These are phyloP conservation scores for Populus deltoides DNA, from an alignment of 345 rosid species.

Conservation along the genomic window DNA sequence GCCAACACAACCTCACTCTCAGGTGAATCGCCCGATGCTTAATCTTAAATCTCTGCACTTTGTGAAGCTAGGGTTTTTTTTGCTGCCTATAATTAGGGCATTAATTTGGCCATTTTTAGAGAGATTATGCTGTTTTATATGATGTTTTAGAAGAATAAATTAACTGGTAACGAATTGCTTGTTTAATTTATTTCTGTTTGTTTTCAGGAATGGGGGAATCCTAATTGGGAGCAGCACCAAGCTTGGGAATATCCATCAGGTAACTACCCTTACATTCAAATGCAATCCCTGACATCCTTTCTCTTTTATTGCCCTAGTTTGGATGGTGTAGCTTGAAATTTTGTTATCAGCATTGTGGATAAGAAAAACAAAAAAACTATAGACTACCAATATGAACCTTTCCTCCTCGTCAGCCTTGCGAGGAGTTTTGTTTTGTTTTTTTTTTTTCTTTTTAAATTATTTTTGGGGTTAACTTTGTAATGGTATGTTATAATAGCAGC, in stretches of 20 bases:
- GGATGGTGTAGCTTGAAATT: background rate
- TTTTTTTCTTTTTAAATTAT: constrained; percentile 1
- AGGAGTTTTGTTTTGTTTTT: background rate
- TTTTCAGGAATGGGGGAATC: constrained; percentile 71
- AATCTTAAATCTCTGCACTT: no score
- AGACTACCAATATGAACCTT: background rate
- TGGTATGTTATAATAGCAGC: constrained; percentile 13
- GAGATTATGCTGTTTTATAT: no score
- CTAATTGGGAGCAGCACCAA: constrained; percentile 66
- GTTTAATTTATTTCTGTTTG: background rate
- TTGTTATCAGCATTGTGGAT: background rate
- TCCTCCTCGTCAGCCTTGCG: background rate
- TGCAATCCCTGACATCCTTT: background rate
- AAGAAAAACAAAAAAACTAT: no score
- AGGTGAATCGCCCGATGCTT: constrained; percentile 37
- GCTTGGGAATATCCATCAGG: constrained; percentile 47
- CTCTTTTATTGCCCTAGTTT: background rate
- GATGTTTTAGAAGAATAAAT: background rate
- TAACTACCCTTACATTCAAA: constrained; percentile 11
- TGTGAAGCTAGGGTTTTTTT: background rate
- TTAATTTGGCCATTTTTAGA: no score
- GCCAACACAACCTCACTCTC: constrained; percentile 37
- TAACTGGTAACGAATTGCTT: background rate
- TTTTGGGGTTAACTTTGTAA: constrained; percentile 13
- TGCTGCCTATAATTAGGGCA: no score